Percentiles rank a stretch among this genome's conserved stretches.
phyloP scores from a whole-genome alignment of 108 stramenopile genomes.

The Pseudonitzschia delicatissima region DNA sequence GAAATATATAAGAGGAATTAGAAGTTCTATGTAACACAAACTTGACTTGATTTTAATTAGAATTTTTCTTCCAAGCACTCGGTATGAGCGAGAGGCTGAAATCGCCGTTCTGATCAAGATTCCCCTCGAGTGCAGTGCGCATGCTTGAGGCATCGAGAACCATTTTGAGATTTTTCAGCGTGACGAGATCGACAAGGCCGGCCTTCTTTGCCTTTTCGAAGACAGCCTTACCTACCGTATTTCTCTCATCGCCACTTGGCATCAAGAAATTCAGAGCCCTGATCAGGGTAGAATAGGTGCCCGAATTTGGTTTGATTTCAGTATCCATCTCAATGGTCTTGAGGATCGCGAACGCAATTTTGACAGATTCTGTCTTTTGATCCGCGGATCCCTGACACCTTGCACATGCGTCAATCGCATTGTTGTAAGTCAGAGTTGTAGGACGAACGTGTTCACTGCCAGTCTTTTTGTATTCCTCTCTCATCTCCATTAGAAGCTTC shows the following conservation, averaged over 20 bases:
- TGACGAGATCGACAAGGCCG: constrained; percentile 21
- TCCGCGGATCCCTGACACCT: constrained; percentile 27
- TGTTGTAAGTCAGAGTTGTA: constrained; percentile 41
- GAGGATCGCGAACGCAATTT: constrained; percentile 53
- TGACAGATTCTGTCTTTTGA: constrained; percentile 35
- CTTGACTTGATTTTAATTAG: constrained; percentile 7
- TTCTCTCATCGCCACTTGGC: constrained; percentile 31
- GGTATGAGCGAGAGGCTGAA: constrained; percentile 29
- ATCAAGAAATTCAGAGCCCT: constrained; percentile 22
- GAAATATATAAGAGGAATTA: neutral
- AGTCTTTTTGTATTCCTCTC: constrained; percentile 36
- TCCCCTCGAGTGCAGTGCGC: constrained; percentile 6
- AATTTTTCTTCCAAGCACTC: constrained; percentile 32
- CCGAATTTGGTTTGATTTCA: constrained; percentile 4
- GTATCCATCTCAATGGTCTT: constrained; percentile 27
- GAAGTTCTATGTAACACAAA: constrained; percentile 15
- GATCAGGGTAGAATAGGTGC: constrained; percentile 31
- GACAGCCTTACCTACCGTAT: constrained; percentile 22
- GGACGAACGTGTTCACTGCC: constrained; percentile 28
- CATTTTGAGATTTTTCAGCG: constrained; percentile 18
- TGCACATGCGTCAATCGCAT: constrained; percentile 54
- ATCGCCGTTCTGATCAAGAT: constrained; percentile 22
- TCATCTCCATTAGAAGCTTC: constrained; percentile 54
- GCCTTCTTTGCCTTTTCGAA: constrained; percentile 41
- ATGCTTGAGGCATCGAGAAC: constrained; percentile 18